Conservation (phyloP, 768 basidiomycete genomes). For the Guyanaporus albipodus region DNA sequence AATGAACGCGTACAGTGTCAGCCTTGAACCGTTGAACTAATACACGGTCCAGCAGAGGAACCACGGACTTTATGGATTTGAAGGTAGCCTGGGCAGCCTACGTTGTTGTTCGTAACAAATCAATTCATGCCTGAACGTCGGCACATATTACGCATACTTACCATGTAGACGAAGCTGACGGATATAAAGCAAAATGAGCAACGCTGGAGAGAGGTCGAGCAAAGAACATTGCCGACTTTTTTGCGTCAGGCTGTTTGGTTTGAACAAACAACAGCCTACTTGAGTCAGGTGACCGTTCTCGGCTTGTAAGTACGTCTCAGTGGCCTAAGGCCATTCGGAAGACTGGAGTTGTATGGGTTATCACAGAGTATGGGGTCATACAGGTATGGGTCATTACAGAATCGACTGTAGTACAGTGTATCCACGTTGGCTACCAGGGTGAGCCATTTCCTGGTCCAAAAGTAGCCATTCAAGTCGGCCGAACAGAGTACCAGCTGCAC, state of each 20-base stretch:
- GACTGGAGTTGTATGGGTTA: too few species aligned
- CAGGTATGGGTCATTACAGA: too few species aligned
- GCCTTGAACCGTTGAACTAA: slow-evolving; percentile 97
- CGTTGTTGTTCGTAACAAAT: not conserved
- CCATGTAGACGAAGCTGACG: slow-evolving; percentile 22
- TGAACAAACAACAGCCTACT: slow-evolving; percentile 20
- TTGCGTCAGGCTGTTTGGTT: slow-evolving; percentile 22
- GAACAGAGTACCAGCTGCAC: too few species aligned
- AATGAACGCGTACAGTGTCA: slow-evolving; percentile 68
- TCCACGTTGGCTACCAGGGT: too few species aligned
- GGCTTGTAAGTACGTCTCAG: too few species aligned
- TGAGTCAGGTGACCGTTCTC: slow-evolving; percentile 23
- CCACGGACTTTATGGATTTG: slow-evolving; percentile 88
- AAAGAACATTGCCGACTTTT: slow-evolving; percentile 18
- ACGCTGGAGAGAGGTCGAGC: slow-evolving; percentile 17
- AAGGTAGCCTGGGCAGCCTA: slow-evolving; percentile 89
- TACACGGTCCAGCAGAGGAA: slow-evolving; percentile 93
- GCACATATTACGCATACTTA: slow-evolving; percentile 16
- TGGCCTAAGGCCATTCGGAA: too few species aligned
- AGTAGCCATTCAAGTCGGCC: too few species aligned
- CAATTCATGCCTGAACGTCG: not conserved
- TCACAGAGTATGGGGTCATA: too few species aligned
- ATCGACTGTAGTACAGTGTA: too few species aligned
- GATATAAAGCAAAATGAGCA: slow-evolving; percentile 22
- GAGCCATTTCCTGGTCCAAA: too few species aligned